Percentiles rank a stretch among this genome's conserved stretches.
These are phyloP conservation scores for Bocquillonia castaneifolia DNA, from an alignment of 441 rosid genomes.

Conservation along the genomic window DNA sequence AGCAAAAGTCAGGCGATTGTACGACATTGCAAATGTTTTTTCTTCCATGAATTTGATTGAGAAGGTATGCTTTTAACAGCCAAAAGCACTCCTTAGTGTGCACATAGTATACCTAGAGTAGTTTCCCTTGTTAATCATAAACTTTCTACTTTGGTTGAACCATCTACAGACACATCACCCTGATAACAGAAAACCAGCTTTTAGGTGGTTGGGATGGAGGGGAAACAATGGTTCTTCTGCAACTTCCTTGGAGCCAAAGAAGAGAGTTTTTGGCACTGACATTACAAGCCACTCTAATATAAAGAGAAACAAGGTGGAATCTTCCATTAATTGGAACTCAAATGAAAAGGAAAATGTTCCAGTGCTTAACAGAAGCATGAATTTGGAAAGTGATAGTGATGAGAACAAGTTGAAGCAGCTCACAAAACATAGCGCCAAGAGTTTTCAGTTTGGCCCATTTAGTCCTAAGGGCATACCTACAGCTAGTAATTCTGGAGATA, in stretches of 20 bases:
- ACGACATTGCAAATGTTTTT: constrained; percentile 91
- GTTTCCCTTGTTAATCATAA: constrained; percentile 8
- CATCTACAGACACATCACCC: constrained; percentile 63
- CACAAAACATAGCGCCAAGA: constrained; percentile 29
- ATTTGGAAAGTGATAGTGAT: constrained; percentile 19
- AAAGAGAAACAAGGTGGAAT: constrained; percentile 43
- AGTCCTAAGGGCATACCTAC: constrained; percentile 31
- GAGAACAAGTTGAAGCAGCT: constrained; percentile 27
- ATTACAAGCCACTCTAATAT: constrained; percentile 39
- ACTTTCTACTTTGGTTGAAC: constrained; percentile 9
- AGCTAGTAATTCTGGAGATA: constrained; percentile 28
- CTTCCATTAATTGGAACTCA: constrained; percentile 27
- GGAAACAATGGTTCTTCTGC: constrained; percentile 29
- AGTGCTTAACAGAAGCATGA: constrained; percentile 16
- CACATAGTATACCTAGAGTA: not conserved
- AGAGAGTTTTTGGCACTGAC: constrained; percentile 60
- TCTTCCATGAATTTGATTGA: constrained; percentile 84
- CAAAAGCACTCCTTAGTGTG: not conserved
- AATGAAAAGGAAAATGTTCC: constrained; percentile 30
- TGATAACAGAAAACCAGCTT: constrained; percentile 68
- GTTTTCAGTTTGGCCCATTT: constrained; percentile 55
- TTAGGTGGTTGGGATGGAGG: constrained; percentile 75
- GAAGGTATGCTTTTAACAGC: constrained; percentile 46
- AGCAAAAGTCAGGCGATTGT: constrained; percentile 94
- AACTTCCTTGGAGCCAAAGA: constrained; percentile 40